Conservation (phyloP, 805 yeast species). For the Metschnikowia bowlesiae region DNA sequence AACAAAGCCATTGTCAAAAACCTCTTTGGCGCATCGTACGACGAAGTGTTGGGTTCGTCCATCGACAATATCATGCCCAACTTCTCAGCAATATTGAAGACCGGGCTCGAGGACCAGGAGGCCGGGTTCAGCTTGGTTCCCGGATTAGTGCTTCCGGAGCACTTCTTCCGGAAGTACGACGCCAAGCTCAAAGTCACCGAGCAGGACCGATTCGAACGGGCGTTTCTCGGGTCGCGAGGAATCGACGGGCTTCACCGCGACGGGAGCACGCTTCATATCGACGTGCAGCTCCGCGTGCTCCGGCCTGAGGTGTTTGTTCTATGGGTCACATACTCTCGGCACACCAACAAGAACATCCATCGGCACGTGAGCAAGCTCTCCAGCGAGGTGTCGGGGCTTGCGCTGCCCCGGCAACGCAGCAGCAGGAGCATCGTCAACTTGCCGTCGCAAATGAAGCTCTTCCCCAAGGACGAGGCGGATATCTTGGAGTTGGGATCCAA, state of each 20-base stretch:
- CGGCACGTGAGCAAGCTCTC: slow-evolving; percentile 24
- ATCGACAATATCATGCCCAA: slow-evolving; percentile 61
- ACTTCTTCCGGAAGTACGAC: slow-evolving; percentile 70
- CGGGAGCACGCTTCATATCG: slow-evolving; percentile 62
- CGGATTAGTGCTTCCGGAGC: slow-evolving; percentile 87
- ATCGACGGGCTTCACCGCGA: slow-evolving; percentile 65
- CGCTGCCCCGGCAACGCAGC: slow-evolving; percentile 9
- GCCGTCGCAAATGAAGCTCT: slow-evolving; percentile 55
- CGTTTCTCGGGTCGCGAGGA: slow-evolving; percentile 61
- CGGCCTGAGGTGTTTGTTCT: slow-evolving; percentile 54
- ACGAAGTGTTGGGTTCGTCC: slow-evolving; percentile 34
- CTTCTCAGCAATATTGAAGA: slow-evolving; percentile 45
- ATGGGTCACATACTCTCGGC: slow-evolving; percentile 84
- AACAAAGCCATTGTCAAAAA: slow-evolving; percentile 76
- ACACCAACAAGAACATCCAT: slow-evolving; percentile 20
- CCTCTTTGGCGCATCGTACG: slow-evolving; percentile 65
- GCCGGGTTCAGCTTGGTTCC: slow-evolving; percentile 31
- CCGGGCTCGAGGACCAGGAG: slow-evolving; percentile 31
- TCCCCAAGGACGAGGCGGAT: slow-evolving; percentile 34
- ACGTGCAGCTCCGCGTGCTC: slow-evolving; percentile 75
- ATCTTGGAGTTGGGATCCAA: slow-evolving; percentile 27
- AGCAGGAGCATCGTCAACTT: slow-evolving; percentile 22
- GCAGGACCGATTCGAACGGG: slow-evolving; percentile 34
- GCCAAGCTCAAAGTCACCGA: slow-evolving; percentile 35
- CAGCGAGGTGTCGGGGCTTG: slow-evolving; percentile 5